Percentiles rank a stretch among this genome's conserved stretches.
Conservation (phyloP, 164 flowering plant species). For the Magnolia changhungtana region DNA sequence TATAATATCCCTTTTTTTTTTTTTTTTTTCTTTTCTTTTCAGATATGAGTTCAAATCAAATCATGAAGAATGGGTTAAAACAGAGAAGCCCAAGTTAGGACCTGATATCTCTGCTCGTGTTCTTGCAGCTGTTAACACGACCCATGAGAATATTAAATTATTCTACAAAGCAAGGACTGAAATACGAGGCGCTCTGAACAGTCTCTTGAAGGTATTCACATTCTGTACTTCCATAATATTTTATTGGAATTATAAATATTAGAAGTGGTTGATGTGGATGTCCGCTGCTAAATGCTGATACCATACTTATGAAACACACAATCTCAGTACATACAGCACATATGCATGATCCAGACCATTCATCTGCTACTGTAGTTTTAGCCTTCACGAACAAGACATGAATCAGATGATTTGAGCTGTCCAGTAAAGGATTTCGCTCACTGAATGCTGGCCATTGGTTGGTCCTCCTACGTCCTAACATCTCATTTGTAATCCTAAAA, state of each 20-base stretch:
- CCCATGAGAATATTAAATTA: constrained; percentile 54
- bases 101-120: constrained; percentile 59
- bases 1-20: constrained; percentile 1
- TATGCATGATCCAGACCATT: not conserved
- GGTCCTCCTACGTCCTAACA: too few relatives aligned
- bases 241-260: not conserved
- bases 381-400: not conserved
- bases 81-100: constrained; percentile 70
- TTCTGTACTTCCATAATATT: not conserved
- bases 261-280: not conserved
- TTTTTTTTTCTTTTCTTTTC: not conserved
- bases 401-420: not conserved
- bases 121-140: constrained; percentile 53
- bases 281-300: not conserved
- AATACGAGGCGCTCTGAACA: constrained; percentile 68
- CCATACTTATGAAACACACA: not conserved
- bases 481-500: too few relatives aligned
- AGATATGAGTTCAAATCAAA: constrained; percentile 93
- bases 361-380: too few relatives aligned
- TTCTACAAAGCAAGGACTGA: constrained; percentile 80
- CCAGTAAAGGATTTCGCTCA: not conserved
- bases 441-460: not conserved
- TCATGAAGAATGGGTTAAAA: constrained; percentile 83
- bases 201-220: constrained; percentile 65
- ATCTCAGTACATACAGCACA: not conserved